A percentile compares a stretch with the other conserved stretches of the same genome.
These are phyloP conservation scores for Pichia exigua DNA, from an alignment of 805 yeast genomes.

Conservation along the genomic window DNA sequence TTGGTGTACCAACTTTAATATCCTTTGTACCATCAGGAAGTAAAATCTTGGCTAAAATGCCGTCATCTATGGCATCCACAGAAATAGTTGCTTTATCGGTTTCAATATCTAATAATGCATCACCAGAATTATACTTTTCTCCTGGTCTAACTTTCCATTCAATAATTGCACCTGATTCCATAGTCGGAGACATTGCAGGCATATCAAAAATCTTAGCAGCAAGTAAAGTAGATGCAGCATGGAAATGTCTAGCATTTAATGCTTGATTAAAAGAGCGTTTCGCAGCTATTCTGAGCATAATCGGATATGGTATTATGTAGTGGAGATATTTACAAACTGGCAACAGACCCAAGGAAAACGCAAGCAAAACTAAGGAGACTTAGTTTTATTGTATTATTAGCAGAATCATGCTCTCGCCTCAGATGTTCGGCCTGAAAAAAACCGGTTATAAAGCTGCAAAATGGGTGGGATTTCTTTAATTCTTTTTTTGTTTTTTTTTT, in stretches of 20 bases:
- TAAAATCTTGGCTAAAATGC: conserved; percentile 70
- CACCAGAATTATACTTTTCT: conserved; percentile 73
- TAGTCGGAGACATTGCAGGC: conserved; percentile 99
- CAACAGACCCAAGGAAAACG: neutral
- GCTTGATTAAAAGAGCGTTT: neutral
- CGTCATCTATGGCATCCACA: conserved; percentile 90
- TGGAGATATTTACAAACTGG: neutral
- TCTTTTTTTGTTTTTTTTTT: neutral
- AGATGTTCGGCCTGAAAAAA: neutral
- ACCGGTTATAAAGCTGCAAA: neutral
- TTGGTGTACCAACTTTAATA: conserved; percentile 79
- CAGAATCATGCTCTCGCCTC: neutral
- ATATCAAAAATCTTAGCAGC: conserved; percentile 56
- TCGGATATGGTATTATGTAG: neutral
- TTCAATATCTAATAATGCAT: conserved; percentile 72
- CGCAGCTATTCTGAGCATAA: neutral
- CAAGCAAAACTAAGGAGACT: neutral
- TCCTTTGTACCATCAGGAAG: conserved; percentile 69
- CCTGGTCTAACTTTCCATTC: conserved; percentile 82
- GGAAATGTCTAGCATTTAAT: conserved; percentile 22
- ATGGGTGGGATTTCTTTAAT: neutral
- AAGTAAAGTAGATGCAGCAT: conserved; percentile 17
- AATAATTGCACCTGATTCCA: conserved; percentile 92
- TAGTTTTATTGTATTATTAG: too few species aligned
- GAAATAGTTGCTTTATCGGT: conserved; percentile 80